These are phyloP conservation scores for Boletus eberwhitei DNA, from an alignment of 768 basidiomycete genomes.

Conservation along the genomic window DNA sequence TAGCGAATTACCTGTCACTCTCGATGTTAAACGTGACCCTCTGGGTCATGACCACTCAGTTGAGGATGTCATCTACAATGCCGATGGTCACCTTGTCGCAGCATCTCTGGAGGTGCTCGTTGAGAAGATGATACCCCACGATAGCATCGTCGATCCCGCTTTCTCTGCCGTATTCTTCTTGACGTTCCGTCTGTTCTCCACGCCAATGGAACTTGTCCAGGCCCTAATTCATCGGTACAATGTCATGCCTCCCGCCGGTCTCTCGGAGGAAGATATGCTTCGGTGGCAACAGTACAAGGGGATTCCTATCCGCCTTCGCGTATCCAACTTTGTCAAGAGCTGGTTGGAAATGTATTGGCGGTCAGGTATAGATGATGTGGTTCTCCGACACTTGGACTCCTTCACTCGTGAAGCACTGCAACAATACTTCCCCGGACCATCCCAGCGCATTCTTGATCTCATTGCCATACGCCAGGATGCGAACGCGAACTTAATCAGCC, in stretches of 20 bases:
- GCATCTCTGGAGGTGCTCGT: constrained; percentile 86
- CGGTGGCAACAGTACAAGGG: constrained; percentile 88
- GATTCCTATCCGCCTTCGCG: constrained; percentile 83
- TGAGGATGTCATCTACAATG: constrained; percentile 87
- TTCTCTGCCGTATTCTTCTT: constrained; percentile 92
- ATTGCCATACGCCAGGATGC: constrained; percentile 53
- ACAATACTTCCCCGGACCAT: constrained; percentile 62
- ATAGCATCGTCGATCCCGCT: constrained; percentile 81
- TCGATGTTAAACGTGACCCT: constrained; percentile 36
- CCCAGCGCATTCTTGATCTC: constrained; percentile 70
- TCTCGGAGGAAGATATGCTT: constrained; percentile 57
- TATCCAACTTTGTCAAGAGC: constrained; percentile 88
- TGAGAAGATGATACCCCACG: constrained; percentile 97
- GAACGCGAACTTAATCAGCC: constrained; percentile 47
- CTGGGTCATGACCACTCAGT: constrained; percentile 73
- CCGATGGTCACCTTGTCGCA: constrained; percentile 85
- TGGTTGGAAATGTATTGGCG: constrained; percentile 96
- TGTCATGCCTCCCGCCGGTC: constrained; percentile 57
- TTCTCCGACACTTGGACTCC: constrained; percentile 51
- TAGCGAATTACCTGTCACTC: constrained; percentile 48
- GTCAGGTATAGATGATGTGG: constrained; percentile 63
- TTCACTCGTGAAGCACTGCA: constrained; percentile 64
- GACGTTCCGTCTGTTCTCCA: constrained; percentile 90
- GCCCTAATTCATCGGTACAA: constrained; percentile 83
- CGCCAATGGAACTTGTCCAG: constrained; percentile 71